Percentiles rank a stretch among this genome's conserved stretches.
Evolutionary conservation across 192 early-diverging fungal species (phyloP).

Genomic region (Linnemannia exigua): DNA sequence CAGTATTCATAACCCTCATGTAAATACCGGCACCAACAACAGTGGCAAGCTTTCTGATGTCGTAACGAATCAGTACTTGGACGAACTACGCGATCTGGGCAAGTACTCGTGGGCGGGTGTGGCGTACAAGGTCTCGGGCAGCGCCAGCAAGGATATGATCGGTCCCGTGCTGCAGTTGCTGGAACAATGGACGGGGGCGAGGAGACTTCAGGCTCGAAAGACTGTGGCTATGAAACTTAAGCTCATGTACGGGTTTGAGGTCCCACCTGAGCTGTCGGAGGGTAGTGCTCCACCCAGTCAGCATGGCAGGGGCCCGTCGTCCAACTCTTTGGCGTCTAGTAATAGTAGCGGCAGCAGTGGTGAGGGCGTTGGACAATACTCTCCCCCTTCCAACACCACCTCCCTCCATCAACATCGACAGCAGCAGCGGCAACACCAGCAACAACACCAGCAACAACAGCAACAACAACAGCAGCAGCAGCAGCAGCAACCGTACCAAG

Average conservation of each 20-base stretch:
- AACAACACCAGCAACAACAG: neutral
- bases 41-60: neutral
- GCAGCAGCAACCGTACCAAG: neutral
- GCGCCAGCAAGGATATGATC: constrained; percentile 34
- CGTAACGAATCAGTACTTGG: constrained; percentile 8
- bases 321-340: neutral
- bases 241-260: constrained; percentile 15
- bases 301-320: neutral
- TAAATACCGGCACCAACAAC: neutral
- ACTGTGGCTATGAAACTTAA: constrained; percentile 44
- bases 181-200: constrained; percentile 42
- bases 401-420: neutral
- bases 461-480: neutral
- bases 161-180: constrained; percentile 37
- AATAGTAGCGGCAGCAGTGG: constrained; percentile 7
- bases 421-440: neutral
- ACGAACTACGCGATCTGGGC: constrained; percentile 39
- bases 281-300: neutral
- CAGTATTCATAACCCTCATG: neutral
- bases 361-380: neutral
- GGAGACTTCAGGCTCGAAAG: constrained; percentile 12
- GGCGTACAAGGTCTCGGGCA: constrained; percentile 5
- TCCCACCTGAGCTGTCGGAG: neutral
- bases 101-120: constrained; percentile 50
- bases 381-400: neutral